Evolutionary conservation across 2,329 filamentous ascomycete genomes (phyloP), one percentile per base, ranked within the genome.

Genomic region (Didymellaceae sp.): DNA sequence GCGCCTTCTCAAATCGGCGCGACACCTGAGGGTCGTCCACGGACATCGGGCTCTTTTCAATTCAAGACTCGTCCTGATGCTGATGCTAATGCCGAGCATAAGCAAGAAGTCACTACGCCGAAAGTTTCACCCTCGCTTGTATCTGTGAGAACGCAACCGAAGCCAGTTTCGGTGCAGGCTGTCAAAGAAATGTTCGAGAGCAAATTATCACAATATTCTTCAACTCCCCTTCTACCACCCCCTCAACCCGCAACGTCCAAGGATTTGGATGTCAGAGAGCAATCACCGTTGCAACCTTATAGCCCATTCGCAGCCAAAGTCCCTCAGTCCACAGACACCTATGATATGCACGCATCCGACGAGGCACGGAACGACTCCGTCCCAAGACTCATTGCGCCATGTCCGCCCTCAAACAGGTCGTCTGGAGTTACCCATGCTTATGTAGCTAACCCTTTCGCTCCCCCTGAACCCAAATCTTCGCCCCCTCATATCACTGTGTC

Each of bases 171-270:
- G n/a, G 65, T 72, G 16, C 53, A 59, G 42, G 64, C 58, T 44
- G 45, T 55, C 35, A 71, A 61, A 37, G 53, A 55, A 6, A 65
- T 69, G 44, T 71, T 68, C 45, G 67, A 71, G 32, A 62, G 37
- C 24, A 70, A 63, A 56, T 55, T 57, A 14, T 56, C 55, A 4
- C 55, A 63, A 37, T 30, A 37, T 38, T 21, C 26, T 54, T 48
- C 52, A 39, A 22, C 21, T 45, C 38, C 51, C 49, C 48, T 34
- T 49, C 34, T 54, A 22, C 59, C 58, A 21, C 53, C 58, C 58
- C 10, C 45, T 38, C 20, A 18, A 35, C 10, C 48, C 32, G 31
- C 39, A 30, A 32, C 38, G 37, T 21, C 20, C 6, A 52, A 44
- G 25, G 51, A 16, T 3, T 31, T 25, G 35, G n/a, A 35, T 9